Conservation (phyloP, 2,329 filamentous ascomycete species). For the Penicillium sp. region DNA sequence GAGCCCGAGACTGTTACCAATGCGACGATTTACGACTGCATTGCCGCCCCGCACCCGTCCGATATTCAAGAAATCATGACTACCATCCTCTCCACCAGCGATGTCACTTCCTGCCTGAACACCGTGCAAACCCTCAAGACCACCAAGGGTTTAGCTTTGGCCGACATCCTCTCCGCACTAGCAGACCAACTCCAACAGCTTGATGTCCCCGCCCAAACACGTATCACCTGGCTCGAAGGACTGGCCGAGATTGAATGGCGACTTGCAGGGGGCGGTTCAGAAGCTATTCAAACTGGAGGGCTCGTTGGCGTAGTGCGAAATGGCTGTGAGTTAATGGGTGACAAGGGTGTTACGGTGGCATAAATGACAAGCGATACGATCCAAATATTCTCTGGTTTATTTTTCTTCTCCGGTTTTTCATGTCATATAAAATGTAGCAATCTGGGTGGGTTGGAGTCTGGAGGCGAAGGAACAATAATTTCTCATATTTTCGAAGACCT, state of each 20-base stretch:
- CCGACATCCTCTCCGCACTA: slow-evolving; percentile 82
- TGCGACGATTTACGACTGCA: slow-evolving; percentile 90
- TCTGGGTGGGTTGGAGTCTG: neutral
- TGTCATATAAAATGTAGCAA: neutral
- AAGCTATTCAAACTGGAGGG: slow-evolving; percentile 83
- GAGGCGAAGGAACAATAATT: neutral
- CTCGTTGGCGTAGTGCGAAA: slow-evolving; percentile 79
- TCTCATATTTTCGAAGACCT: neutral
- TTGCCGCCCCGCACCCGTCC: slow-evolving; percentile 83
- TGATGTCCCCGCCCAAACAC: slow-evolving; percentile 75
- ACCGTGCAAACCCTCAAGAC: slow-evolving; percentile 83
- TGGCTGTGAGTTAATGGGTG: slow-evolving; percentile 66
- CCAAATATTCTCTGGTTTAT: neutral
- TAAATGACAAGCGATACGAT: slow-evolving; percentile 5
- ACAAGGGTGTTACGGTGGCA: slow-evolving; percentile 23
- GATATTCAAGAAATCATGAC: slow-evolving; percentile 77
- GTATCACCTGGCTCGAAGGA: slow-evolving; percentile 84
- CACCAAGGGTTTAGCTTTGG: slow-evolving; percentile 75
- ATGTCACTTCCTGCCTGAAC: slow-evolving; percentile 79
- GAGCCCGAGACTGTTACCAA: slow-evolving; percentile 80
- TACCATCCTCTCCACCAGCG: slow-evolving; percentile 71
- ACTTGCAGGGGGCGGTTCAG: slow-evolving; percentile 75
- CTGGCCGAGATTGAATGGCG: slow-evolving; percentile 88
- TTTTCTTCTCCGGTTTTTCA: neutral
- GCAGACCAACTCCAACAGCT: slow-evolving; percentile 73